Conservation (phyloP, 495 filamentous ascomycete genomes). For the Eremomyces bilateralis region DNA sequence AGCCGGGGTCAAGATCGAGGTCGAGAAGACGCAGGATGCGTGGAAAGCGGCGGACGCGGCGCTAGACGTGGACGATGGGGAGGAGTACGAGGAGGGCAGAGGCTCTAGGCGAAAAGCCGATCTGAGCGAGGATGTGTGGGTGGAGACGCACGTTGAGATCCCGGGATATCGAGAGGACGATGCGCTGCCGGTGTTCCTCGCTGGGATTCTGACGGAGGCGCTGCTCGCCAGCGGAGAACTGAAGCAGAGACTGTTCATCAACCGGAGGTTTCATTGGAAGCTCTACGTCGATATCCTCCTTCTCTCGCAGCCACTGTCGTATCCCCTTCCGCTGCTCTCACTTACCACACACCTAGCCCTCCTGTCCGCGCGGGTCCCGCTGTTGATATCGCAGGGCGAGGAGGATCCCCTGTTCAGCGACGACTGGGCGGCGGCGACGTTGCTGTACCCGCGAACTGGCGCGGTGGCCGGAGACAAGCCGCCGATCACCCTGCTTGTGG, state of each 20-base stretch:
- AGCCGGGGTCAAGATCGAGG: slow-evolving; percentile 84
- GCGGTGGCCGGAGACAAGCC: slow-evolving; percentile 28
- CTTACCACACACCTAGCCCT: slow-evolving; percentile 93
- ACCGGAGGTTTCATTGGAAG: slow-evolving; percentile 82
- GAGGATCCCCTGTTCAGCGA: slow-evolving; percentile 98
- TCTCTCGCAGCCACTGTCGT: slow-evolving; percentile 75
- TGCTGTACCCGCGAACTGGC: slow-evolving; percentile 43
- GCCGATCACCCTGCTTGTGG: slow-evolving; percentile 74
- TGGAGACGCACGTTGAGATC: slow-evolving; percentile 69
- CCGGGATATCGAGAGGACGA: slow-evolving; percentile 81
- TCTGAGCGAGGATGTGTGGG: slow-evolving; percentile 37
- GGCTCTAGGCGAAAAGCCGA: slow-evolving; percentile 13
- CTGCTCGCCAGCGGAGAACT: slow-evolving; percentile 55
- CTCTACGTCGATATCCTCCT: slow-evolving; percentile 91
- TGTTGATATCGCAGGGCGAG: slow-evolving; percentile 59
- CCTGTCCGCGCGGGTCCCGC: slow-evolving; percentile 63
- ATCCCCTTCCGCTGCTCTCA: slow-evolving; percentile 78
- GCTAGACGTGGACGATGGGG: slow-evolving; percentile 12
- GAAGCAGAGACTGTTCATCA: slow-evolving; percentile 55
- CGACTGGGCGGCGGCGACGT: slow-evolving; percentile 70
- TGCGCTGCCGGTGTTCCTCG: slow-evolving; percentile 65
- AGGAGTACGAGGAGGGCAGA: slow-evolving; percentile 14
- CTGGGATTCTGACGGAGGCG: slow-evolving; percentile 71
- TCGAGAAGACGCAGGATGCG: slow-evolving; percentile 38
- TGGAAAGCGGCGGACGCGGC: slow-evolving; percentile 7